phyloP scores from a whole-genome alignment of 495 filamentous ascomycete genomes.

The Chaetomium cochliodes region DNA sequence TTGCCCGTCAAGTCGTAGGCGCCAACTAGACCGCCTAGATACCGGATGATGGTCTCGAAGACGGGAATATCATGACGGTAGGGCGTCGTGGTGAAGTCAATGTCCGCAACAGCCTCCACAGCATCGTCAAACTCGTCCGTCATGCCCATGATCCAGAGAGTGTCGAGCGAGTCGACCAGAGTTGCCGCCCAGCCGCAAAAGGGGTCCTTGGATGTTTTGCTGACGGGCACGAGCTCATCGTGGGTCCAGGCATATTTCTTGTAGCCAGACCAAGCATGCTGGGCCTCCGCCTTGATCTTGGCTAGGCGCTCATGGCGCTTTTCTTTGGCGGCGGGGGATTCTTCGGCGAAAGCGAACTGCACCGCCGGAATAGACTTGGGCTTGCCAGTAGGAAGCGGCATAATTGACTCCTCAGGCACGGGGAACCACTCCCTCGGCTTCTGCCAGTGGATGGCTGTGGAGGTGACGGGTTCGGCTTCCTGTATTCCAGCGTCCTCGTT shows the following conservation, averaged over 20 bases:
- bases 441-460: slow-evolving; percentile 62
- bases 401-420: slow-evolving; percentile 63
- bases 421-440: slow-evolving; percentile 73
- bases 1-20: slow-evolving; percentile 76
- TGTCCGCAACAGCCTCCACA: slow-evolving; percentile 67
- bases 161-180: slow-evolving; percentile 88
- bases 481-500: slow-evolving; percentile 21
- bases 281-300: slow-evolving; percentile 74
- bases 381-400: slow-evolving; percentile 69
- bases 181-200: slow-evolving; percentile 97
- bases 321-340: slow-evolving; percentile 58
- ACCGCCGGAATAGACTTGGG: slow-evolving; percentile 70
- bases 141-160: slow-evolving; percentile 93
- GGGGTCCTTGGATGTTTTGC: slow-evolving; percentile 61
- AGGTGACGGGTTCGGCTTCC: slow-evolving; percentile 5
- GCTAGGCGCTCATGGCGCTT: slow-evolving; percentile 62
- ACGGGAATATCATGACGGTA: slow-evolving; percentile 62
- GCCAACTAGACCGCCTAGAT: slow-evolving; percentile 77
- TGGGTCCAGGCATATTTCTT: slow-evolving; percentile 76
- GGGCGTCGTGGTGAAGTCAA: slow-evolving; percentile 84
- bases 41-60: slow-evolving; percentile 87
- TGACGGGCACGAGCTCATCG: slow-evolving; percentile 78
- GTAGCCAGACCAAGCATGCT: slow-evolving; percentile 81
- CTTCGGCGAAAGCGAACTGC: slow-evolving; percentile 67
- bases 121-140: slow-evolving; percentile 88